These are phyloP conservation scores for Boletus putidus DNA, from an alignment of 1,284 basidiomycete genomes.

Conservation along the genomic window DNA sequence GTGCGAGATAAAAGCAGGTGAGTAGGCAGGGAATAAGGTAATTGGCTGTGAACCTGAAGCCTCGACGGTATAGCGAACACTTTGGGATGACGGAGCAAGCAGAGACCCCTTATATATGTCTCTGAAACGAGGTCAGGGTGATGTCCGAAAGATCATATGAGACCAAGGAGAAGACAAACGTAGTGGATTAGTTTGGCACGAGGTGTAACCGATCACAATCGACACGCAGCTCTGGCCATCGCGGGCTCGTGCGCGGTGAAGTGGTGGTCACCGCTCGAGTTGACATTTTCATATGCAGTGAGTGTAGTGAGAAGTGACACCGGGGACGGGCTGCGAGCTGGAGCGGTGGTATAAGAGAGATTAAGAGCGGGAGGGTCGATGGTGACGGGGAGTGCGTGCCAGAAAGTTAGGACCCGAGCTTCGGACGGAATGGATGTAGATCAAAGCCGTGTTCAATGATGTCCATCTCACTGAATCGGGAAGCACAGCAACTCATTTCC, in stretches of 20 bases:
- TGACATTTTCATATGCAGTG: conserved; percentile 23
- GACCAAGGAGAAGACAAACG: conserved; percentile 23
- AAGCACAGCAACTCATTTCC: conserved; percentile 5
- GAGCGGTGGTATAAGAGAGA: conserved; percentile 6
- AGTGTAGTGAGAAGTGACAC: conserved; percentile 8
- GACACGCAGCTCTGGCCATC: conserved; percentile 14
- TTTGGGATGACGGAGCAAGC: conserved; percentile 14
- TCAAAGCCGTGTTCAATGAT: conserved; percentile 18
- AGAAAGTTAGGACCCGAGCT: conserved; percentile 24
- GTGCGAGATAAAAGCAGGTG: conserved; percentile 10
- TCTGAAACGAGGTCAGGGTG: conserved; percentile 42
- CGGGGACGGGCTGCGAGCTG: background rate
- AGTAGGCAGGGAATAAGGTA: conserved; percentile 30
- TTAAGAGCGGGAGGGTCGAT: conserved; percentile 13
- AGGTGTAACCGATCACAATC: conserved; percentile 33
- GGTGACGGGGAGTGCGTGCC: conserved; percentile 7
- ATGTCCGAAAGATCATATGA: conserved; percentile 16
- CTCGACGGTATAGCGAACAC: conserved; percentile 13
- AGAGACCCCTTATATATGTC: conserved; percentile 34
- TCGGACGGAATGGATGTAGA: conserved; percentile 29
- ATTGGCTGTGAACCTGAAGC: conserved; percentile 9
- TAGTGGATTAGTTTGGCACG: conserved; percentile 31
- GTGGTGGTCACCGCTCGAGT: conserved; percentile 3
- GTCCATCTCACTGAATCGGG: conserved; percentile 11
- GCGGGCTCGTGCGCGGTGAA: conserved; percentile 7